Evolutionary conservation across 768 basidiomycete genomes (phyloP).

Genomic region (Cubamyces sp.): DNA sequence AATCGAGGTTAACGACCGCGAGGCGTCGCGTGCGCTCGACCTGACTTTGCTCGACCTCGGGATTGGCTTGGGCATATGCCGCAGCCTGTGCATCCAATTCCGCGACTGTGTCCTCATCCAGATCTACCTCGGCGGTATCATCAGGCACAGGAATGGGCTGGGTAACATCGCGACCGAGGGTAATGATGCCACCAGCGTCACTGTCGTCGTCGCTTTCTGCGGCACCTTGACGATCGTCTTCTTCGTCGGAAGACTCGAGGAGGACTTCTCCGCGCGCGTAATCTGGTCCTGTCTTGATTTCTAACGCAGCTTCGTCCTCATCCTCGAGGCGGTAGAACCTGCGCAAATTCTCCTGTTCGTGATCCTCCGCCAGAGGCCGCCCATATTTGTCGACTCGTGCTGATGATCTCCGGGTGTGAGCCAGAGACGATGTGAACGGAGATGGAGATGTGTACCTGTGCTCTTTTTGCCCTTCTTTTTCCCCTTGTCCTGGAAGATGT

Average conservation of each 20-base stretch:
- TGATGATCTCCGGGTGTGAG: slow-evolving; percentile 34
- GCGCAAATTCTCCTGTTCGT: slow-evolving; percentile 75
- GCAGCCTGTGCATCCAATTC: slow-evolving; percentile 77
- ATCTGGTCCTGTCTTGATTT: slow-evolving; percentile 48
- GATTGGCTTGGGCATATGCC: slow-evolving; percentile 50
- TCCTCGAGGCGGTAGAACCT: slow-evolving; percentile 79
- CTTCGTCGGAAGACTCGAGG: slow-evolving; percentile 87
- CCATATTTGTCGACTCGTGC: slow-evolving; percentile 91
- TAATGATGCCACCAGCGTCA: slow-evolving; percentile 52
- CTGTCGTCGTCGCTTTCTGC: slow-evolving; percentile 43
- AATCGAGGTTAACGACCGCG: slow-evolving; percentile 95
- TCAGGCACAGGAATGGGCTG: slow-evolving; percentile 46
- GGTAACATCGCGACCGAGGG: slow-evolving; percentile 51
- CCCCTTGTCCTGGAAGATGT: slow-evolving; percentile 60
- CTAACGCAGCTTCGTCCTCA: slow-evolving; percentile 41
- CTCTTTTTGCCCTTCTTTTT: slow-evolving; percentile 41
- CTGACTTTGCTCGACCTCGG: slow-evolving; percentile 47
- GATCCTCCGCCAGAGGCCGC: slow-evolving; percentile 63
- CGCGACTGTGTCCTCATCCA: slow-evolving; percentile 76
- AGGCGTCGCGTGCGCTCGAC: slow-evolving; percentile 65
- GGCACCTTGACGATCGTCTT: slow-evolving; percentile 44
- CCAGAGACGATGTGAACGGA: slow-evolving; percentile 7
- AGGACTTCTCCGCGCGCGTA: slow-evolving; percentile 89
- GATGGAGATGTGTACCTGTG: slow-evolving; percentile 28
- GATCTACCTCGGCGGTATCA: slow-evolving; percentile 64